Conservation (phyloP, 1,284 basidiomycete genomes). For the Ceraceosorus bombacis region DNA sequence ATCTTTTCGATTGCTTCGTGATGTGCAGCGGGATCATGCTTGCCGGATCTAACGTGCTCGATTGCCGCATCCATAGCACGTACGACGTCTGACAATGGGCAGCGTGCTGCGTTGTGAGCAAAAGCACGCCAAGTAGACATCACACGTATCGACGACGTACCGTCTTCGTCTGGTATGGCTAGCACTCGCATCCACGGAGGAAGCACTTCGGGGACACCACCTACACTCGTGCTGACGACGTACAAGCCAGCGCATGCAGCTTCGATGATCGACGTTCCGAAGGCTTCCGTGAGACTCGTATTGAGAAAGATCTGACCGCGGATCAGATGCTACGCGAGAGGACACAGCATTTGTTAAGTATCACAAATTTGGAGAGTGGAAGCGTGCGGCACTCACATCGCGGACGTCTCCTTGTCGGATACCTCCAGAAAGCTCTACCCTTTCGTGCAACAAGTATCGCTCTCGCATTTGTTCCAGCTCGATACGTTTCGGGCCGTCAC, state of each 20-base stretch:
- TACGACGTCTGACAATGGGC: constrained; percentile 62
- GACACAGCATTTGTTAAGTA: neutral
- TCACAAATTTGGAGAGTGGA: neutral
- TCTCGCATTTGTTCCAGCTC: constrained; percentile 95
- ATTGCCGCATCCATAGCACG: constrained; percentile 76
- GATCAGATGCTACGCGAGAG: constrained; percentile 60
- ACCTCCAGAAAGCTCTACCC: constrained; percentile 77
- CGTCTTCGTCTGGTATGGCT: constrained; percentile 76
- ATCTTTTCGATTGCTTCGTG: constrained; percentile 71
- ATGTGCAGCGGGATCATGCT: constrained; percentile 69
- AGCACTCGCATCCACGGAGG: constrained; percentile 91
- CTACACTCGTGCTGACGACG: constrained; percentile 86
- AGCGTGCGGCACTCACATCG: constrained; percentile 54
- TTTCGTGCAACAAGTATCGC: constrained; percentile 76
- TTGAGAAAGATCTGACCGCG: constrained; percentile 87
- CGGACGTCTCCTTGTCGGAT: constrained; percentile 74
- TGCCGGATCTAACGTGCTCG: constrained; percentile 59
- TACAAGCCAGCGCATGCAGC: constrained; percentile 90
- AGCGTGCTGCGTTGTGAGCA: neutral
- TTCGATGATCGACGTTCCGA: constrained; percentile 92
- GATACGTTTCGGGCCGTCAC: constrained; percentile 89
- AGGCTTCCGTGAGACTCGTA: constrained; percentile 90
- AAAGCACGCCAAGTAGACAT: neutral
- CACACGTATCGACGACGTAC: constrained; percentile 46
- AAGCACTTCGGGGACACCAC: constrained; percentile 90